Conservation (phyloP, 345 rosid species). For the Nephelium lappaceum region DNA sequence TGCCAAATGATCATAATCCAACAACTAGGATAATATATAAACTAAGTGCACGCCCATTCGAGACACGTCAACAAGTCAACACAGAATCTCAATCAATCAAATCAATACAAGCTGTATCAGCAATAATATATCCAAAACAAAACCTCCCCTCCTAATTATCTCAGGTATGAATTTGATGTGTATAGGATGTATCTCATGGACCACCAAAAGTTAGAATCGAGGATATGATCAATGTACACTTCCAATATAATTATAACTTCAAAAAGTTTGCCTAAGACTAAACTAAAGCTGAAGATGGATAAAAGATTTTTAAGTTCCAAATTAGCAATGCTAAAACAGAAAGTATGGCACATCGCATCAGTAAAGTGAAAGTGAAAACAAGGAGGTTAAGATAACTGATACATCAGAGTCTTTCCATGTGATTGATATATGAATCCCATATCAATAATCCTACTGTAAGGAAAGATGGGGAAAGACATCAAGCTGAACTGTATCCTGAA, state of each 20-base stretch:
- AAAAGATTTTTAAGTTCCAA: neutral
- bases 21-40: neutral
- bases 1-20: neutral
- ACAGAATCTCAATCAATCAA: neutral
- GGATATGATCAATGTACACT: neutral
- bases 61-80: neutral
- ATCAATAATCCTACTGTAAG: neutral
- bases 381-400: neutral
- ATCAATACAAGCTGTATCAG: neutral
- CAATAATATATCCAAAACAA: slow-evolving; percentile 2
- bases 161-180: neutral
- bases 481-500: neutral
- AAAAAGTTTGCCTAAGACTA: neutral
- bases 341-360: neutral
- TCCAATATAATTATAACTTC: neutral
- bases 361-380: neutral
- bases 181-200: neutral
- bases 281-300: neutral
- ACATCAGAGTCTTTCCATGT: too few species aligned
- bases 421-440: neutral
- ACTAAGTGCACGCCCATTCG: neutral
- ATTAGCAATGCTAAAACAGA: neutral
- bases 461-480: neutral
- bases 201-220: neutral
- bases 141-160: neutral